phyloP scores from a whole-genome alignment of 371 early-diverging fungal genomes.

The Zychaea mexicana region DNA sequence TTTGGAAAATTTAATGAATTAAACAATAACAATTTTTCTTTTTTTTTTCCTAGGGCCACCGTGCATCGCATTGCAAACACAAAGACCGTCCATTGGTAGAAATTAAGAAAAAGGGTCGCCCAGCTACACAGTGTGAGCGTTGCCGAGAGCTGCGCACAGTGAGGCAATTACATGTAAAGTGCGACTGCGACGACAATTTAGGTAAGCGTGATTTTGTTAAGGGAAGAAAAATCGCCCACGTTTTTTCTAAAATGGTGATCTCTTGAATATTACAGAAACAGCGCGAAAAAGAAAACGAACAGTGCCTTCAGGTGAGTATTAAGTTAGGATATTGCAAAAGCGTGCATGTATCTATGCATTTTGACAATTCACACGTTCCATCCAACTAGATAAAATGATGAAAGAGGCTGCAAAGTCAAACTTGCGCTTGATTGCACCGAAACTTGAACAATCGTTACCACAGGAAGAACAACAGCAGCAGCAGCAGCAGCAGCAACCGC shows the following conservation, averaged over 20 bases:
- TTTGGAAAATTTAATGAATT: neutral
- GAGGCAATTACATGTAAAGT: slow-evolving; percentile 75
- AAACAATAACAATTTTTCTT: no score
- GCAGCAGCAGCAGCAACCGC: neutral
- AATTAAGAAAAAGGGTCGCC: slow-evolving; percentile 80
- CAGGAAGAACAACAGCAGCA: neutral
- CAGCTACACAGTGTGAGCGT: slow-evolving; percentile 76
- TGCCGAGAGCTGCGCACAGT: slow-evolving; percentile 74
- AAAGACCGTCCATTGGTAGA: slow-evolving; percentile 63
- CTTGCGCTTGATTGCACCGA: slow-evolving; percentile 22
- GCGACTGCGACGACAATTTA: slow-evolving; percentile 57
- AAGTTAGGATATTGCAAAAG: neutral
- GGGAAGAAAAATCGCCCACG: neutral
- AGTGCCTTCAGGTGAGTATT: neutral
- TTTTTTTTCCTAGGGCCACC: slow-evolving; percentile 58
- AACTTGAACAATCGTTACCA: slow-evolving; percentile 6
- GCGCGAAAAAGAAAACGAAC: neutral
- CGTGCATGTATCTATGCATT: no score
- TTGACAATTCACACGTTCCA: neutral
- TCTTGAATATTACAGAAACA: neutral
- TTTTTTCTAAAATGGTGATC: neutral
- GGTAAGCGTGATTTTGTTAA: neutral
- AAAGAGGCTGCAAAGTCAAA: slow-evolving; percentile 2
- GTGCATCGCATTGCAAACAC: slow-evolving; percentile 64
- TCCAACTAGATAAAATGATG: neutral